Evolutionary conservation across 495 filamentous ascomycete species (phyloP).

Genomic region (Penicillium longicatenatum): DNA sequence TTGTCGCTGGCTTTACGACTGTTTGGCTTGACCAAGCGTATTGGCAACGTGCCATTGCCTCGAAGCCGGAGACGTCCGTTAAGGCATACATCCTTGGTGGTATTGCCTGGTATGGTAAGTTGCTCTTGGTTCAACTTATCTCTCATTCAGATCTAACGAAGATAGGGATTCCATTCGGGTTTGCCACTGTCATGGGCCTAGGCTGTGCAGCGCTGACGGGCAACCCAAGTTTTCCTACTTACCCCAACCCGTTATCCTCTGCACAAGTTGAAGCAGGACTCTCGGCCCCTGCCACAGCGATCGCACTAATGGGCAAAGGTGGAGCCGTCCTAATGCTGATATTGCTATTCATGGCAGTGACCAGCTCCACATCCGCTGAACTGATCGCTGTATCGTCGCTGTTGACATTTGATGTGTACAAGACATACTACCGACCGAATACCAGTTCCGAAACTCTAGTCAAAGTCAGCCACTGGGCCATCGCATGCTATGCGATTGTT

Average conservation of each 20-base stretch:
- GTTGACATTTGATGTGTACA: conserved; percentile 39
- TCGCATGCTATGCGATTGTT: conserved; percentile 50
- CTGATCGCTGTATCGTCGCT: conserved; percentile 35
- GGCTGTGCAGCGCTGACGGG: conserved; percentile 50
- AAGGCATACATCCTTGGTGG: conserved; percentile 53
- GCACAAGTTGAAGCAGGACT: conserved; percentile 40
- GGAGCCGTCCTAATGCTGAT: conserved; percentile 33
- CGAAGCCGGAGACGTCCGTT: conserved; percentile 44
- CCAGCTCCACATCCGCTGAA: conserved; percentile 30
- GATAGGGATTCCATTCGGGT: conserved; percentile 47
- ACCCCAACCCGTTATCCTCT: conserved; percentile 48
- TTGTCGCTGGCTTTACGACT: conserved; percentile 29
- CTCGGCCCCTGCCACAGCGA: conserved; percentile 28
- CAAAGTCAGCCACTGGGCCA: conserved; percentile 46
- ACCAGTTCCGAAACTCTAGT: conserved; percentile 33
- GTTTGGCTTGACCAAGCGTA: conserved; percentile 51
- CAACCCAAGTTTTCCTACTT: conserved; percentile 52
- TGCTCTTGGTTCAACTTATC: not conserved
- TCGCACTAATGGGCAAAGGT: conserved; percentile 30
- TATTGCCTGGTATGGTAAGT: conserved; percentile 41
- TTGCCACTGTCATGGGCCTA: conserved; percentile 51
- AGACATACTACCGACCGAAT: conserved; percentile 25
- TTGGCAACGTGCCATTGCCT: conserved; percentile 41
- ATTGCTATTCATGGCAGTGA: conserved; percentile 38
- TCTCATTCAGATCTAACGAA: not conserved